These are phyloP conservation scores for Gypsophila paniculata DNA, from an alignment of 179 eudicot species.

Conservation along the genomic window DNA sequence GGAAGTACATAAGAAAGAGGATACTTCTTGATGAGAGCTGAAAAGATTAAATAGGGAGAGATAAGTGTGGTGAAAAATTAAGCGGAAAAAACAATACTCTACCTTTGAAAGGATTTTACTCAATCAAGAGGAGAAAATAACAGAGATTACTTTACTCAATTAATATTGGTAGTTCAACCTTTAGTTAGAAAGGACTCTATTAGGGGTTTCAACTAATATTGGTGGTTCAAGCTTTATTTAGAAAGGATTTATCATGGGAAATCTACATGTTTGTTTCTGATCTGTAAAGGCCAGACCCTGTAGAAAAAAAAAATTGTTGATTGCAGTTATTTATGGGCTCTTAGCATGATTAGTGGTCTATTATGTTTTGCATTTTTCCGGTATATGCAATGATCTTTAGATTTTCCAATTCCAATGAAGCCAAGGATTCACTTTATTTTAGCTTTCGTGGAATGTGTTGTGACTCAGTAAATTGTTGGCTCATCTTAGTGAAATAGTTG, in stretches of 20 bases:
- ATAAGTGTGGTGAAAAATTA: neutral
- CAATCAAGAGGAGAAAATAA: neutral
- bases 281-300: neutral
- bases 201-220: no score
- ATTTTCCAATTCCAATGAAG: neutral
- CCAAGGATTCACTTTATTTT: neutral
- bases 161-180: neutral
- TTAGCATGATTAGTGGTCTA: conserved; percentile 9
- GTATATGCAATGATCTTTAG: neutral
- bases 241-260: neutral
- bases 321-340: conserved; percentile 9
- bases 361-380: neutral
- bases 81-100: neutral
- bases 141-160: neutral
- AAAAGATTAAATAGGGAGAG: neutral
- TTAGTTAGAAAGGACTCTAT: no score
- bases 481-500: neutral
- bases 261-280: neutral
- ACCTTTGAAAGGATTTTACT: no score
- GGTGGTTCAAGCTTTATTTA: neutral
- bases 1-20: neutral
- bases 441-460: neutral
- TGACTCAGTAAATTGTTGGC: neutral
- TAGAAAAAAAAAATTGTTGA: neutral
- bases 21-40: neutral